phyloP scores from a whole-genome alignment of 164 flowering plant genomes.

The Aristolochia contorta region DNA sequence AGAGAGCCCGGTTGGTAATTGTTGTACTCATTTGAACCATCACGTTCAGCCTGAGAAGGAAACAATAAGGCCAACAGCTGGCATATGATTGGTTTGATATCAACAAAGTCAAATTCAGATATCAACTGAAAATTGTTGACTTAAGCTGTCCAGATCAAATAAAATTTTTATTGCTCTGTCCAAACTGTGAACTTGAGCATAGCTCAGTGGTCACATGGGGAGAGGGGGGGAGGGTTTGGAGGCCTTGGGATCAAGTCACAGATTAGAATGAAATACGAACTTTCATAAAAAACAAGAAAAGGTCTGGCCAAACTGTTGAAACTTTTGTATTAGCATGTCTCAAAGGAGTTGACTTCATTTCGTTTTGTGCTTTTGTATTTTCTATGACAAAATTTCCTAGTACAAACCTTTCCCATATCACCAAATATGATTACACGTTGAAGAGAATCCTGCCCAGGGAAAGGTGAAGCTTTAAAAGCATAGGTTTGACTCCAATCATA shows the following conservation, averaged over 20 bases:
- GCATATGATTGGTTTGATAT: too few relatives aligned
- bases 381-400: not conserved
- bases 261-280: too few relatives aligned
- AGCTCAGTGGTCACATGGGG: too few relatives aligned
- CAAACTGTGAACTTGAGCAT: too few relatives aligned
- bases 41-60: constrained; percentile 24
- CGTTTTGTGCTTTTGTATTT: too few relatives aligned
- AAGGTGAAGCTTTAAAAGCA: constrained; percentile 35
- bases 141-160: not conserved
- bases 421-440: constrained; percentile 42
- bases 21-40: constrained; percentile 33
- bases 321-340: too few relatives aligned
- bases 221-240: too few relatives aligned
- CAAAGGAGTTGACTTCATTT: too few relatives aligned
- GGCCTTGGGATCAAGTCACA: too few relatives aligned
- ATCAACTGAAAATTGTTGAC: not conserved
- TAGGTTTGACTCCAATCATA: constrained; percentile 28
- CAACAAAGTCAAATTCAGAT: too few relatives aligned
- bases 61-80: not conserved
- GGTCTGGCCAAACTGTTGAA: too few relatives aligned
- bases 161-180: not conserved
- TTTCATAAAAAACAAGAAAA: too few relatives aligned
- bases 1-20: constrained; percentile 30
- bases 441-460: constrained; percentile 40
- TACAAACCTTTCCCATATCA: constrained; percentile 49